phyloP scores from a whole-genome alignment of 192 early-diverging fungal species.

The Phlyctochytrium bullatum region DNA sequence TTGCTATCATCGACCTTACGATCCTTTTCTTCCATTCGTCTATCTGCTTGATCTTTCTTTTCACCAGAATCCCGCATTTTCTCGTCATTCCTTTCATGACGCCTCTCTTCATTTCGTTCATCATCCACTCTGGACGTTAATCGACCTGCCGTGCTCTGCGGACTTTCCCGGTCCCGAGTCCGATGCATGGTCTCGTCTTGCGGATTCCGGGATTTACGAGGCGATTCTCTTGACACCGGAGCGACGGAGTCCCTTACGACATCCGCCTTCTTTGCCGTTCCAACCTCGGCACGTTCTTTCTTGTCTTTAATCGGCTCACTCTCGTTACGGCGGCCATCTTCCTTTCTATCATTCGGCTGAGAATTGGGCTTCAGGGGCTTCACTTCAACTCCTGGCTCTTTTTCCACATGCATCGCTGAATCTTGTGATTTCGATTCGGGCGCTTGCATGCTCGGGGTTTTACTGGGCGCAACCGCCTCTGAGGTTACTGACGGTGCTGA shows the following conservation, averaged over 20 bases:
- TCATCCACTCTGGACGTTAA: neutral
- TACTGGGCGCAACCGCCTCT: neutral
- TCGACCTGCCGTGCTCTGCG: neutral
- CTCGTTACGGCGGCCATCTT: too few species aligned
- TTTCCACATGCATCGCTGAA: neutral
- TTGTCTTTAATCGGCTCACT: too few species aligned
- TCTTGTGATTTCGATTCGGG: neutral
- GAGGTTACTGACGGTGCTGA: neutral
- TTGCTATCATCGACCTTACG: too few species aligned
- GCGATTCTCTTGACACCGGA: neutral
- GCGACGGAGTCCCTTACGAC: neutral
- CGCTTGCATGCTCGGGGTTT: neutral
- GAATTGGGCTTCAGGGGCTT: too few species aligned
- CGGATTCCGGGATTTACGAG: neutral
- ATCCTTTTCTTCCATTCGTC: too few species aligned
- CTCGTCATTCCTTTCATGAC: neutral
- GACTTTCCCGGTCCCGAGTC: neutral
- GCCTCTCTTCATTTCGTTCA: neutral
- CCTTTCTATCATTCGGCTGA: neutral
- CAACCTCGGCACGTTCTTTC: too few species aligned
- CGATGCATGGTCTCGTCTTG: neutral
- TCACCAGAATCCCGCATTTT: neutral
- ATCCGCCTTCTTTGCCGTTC: too few species aligned
- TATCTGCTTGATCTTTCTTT: neutral
- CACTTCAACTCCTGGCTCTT: too few species aligned